Evolutionary conservation across 768 basidiomycete genomes (phyloP), one percentile per base, ranked within the genome.

Genomic region (Lanmaoa rubissima): DNA sequence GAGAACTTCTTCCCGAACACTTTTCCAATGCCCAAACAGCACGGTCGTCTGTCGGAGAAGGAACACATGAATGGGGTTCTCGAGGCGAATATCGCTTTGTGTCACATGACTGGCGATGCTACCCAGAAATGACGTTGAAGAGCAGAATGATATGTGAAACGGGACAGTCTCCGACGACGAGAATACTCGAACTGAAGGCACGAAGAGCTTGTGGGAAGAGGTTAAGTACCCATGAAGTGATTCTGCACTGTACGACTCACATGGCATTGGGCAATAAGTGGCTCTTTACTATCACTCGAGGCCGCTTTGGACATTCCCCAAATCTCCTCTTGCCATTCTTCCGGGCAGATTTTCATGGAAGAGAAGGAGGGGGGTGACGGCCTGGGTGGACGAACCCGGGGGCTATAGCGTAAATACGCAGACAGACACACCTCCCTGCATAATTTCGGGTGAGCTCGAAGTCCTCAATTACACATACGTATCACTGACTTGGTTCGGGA

Each of bases 131-230:
- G 62, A 80, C 68, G 39, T 73, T 68, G 58, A 74, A 73, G 79
- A 84, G 41, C 73, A 76, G 21, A 89, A 73, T 55, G 87, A 86
- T 39, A 89, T 61, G 63, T 87, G 84, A 69, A 88, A 86, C 1
- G 86, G 85, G 16, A 89, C 83, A 8, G 69, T 74, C 54, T 87
- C 85, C 3, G 73, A 65, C 19, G 85, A 53, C 7, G 79, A 78
- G 69, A 81, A 89, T 17, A 85, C 78, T 52, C 83, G 80, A 8
- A 79, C 79, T 4, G 77, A 76, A 19, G 87, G 87, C 19, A 88
- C 70, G 64, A 87, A 84, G 19, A 88, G 68, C 87, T 88, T 42
- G 61, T 16, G 36, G 45, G 13, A 40, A 40, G 17, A 48, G 41
- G 17, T 63, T 54, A 53, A 16, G 2, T 40, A 41, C 35, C 4